Evolutionary conservation across 1,139 yeast species (phyloP).

Genomic region (Casaregolazyma suthepensis): DNA sequence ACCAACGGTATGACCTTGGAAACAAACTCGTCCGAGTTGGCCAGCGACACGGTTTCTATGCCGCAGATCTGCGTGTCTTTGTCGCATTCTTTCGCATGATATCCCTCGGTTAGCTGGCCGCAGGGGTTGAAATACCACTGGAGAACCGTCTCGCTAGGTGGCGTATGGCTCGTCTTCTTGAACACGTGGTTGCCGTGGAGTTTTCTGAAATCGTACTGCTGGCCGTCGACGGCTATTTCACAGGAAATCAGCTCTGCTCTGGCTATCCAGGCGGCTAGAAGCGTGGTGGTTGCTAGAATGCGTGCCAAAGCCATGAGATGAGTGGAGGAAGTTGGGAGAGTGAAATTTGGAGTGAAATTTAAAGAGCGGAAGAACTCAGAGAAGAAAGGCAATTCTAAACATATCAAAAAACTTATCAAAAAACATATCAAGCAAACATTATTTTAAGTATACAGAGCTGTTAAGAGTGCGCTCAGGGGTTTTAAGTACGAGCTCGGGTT

Average conservation of each 20-base stretch:
- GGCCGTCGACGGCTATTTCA: conserved; percentile 38
- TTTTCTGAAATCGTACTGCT: conserved; percentile 37
- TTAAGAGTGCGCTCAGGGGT: background rate
- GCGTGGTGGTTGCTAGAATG: background rate
- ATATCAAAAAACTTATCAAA: background rate
- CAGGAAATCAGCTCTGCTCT: conserved; percentile 40
- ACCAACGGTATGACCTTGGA: conserved; percentile 53
- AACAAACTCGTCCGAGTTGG: conserved; percentile 38
- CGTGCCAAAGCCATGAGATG: background rate
- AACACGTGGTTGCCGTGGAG: conserved; percentile 46
- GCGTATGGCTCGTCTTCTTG: conserved; percentile 48
- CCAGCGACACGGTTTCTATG: conserved; percentile 41
- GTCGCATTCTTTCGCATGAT: conserved; percentile 48
- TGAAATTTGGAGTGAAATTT: background rate
- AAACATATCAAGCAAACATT: background rate
- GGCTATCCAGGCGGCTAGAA: background rate
- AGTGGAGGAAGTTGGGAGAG: background rate
- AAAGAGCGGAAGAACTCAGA: background rate
- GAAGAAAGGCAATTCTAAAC: no score
- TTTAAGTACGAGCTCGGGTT: background rate
- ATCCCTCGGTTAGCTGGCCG: conserved; percentile 37
- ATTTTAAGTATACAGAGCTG: background rate
- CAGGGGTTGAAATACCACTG: conserved; percentile 73
- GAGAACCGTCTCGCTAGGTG: conserved; percentile 62
- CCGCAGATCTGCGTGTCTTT: conserved; percentile 56